Evolutionary conservation across 257 asterid genomes (phyloP).

Genomic region (Solanum neorickii): DNA sequence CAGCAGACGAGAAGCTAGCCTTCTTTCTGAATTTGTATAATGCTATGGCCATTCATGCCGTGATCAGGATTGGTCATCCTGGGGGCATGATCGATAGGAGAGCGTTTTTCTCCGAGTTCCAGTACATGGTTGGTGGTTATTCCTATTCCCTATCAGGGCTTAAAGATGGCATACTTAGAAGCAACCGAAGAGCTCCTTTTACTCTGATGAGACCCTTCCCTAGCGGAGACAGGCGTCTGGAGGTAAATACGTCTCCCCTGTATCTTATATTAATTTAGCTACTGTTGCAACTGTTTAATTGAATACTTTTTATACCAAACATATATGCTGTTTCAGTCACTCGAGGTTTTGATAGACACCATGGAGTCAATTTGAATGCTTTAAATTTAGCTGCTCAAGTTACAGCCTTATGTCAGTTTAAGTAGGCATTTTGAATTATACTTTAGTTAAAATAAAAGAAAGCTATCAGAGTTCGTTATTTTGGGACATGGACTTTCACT

Average conservation of each 20-base stretch:
- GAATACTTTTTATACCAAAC: not conserved
- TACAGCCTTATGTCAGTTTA: not conserved
- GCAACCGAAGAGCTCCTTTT: conserved; percentile 75
- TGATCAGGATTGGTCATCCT: conserved; percentile 70
- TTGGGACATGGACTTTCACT: not conserved
- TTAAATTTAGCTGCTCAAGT: not conserved
- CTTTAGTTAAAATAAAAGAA: not conserved
- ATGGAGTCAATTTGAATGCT: not conserved
- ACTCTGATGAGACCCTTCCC: conserved; percentile 60
- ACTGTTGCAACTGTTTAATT: not conserved
- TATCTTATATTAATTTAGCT: not conserved
- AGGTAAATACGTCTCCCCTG: conserved; percentile 35
- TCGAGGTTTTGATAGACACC: not conserved
- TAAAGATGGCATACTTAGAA: conserved; percentile 70
- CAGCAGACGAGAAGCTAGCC: conserved; percentile 59
- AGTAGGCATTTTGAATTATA: not conserved
- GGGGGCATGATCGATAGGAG: conserved; percentile 81
- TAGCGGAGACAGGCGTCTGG: conserved; percentile 59
- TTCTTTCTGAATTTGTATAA: conserved; percentile 87
- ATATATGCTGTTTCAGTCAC: not conserved
- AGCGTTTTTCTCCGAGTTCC: conserved; percentile 64
- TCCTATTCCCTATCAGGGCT: conserved; percentile 61
- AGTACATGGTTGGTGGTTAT: conserved; percentile 71
- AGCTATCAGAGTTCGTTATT: not conserved
- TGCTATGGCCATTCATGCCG: conserved; percentile 88